phyloP scores from a whole-genome alignment of 192 early-diverging fungal genomes.

The Coemansia furcata region DNA sequence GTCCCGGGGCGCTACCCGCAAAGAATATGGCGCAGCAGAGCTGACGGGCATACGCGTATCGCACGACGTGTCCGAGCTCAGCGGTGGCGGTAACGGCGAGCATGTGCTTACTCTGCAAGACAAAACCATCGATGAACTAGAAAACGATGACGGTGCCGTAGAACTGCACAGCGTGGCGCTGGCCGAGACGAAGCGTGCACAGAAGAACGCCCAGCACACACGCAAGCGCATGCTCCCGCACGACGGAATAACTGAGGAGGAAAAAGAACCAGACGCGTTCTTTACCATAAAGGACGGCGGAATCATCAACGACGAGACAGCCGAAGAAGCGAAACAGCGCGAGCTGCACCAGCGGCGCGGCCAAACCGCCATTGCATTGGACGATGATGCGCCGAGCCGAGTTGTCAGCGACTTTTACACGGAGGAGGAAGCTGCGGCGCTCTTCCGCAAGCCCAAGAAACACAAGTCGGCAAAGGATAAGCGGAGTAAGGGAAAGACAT shows the following conservation, averaged over 20 bases:
- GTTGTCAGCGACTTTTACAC: constrained; percentile 90
- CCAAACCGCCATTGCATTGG: neutral
- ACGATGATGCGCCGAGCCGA: constrained; percentile 21
- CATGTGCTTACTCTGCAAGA: constrained; percentile 88
- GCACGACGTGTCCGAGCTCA: constrained; percentile 40
- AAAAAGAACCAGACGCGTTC: constrained; percentile 29
- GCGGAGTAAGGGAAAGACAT: constrained; percentile 26
- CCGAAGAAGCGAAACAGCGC: constrained; percentile 4
- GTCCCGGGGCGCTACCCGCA: neutral
- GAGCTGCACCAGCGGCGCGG: constrained; percentile 1
- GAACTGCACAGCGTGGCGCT: constrained; percentile 70
- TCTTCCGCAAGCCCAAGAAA: constrained; percentile 79
- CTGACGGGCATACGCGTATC: constrained; percentile 73
- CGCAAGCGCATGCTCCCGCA: constrained; percentile 4
- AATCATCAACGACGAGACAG: constrained; percentile 25
- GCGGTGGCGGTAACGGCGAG: constrained; percentile 49
- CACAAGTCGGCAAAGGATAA: constrained; percentile 34
- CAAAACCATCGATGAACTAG: constrained; percentile 60
- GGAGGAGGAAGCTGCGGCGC: constrained; percentile 70
- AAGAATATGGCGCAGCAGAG: constrained; percentile 40
- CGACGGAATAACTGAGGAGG: constrained; percentile 57
- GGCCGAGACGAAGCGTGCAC: constrained; percentile 62
- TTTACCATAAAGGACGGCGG: constrained; percentile 62
- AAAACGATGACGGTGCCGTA: constrained; percentile 58
- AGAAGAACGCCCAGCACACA: constrained; percentile 75